A percentile compares a stretch with the other conserved stretches of the same genome.
Conservation (phyloP, 2,329 filamentous ascomycete genomes). For the Diaporthe helianthi region DNA sequence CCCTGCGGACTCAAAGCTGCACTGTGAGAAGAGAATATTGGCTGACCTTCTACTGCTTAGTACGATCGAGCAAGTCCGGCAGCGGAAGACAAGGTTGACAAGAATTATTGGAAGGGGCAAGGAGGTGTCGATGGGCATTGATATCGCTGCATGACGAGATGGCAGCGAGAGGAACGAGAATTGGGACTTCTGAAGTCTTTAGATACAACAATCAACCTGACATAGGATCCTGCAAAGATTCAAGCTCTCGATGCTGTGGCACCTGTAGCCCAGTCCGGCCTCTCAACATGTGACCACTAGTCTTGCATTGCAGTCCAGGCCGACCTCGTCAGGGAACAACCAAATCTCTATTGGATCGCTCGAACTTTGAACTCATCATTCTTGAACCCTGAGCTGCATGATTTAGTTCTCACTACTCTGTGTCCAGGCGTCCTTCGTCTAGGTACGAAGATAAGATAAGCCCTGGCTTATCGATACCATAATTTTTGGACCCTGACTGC, state of each 20-base stretch:
- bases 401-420: neutral
- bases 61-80: slow-evolving; percentile 55
- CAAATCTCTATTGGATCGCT: neutral
- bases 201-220: neutral
- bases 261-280: neutral
- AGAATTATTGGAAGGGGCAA: slow-evolving; percentile 57
- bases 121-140: slow-evolving; percentile 28
- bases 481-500: slow-evolving; percentile 5
- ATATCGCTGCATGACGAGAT: neutral
- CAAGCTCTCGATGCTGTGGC: neutral
- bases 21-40: neutral
- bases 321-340: too few species aligned
- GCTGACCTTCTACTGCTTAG: neutral
- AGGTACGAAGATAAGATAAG: neutral
- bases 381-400: neutral
- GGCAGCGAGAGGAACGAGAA: neutral
- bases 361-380: neutral
- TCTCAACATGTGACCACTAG: neutral
- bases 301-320: neutral
- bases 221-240: too few species aligned
- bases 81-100: slow-evolving; percentile 58
- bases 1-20: neutral
- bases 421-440: neutral
- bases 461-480: slow-evolving; percentile 15
- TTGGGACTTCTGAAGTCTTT: neutral